A percentile compares a stretch with the other conserved stretches of the same genome.
Conservation (phyloP, 768 basidiomycete species). For the Lentinula aciculospora region DNA sequence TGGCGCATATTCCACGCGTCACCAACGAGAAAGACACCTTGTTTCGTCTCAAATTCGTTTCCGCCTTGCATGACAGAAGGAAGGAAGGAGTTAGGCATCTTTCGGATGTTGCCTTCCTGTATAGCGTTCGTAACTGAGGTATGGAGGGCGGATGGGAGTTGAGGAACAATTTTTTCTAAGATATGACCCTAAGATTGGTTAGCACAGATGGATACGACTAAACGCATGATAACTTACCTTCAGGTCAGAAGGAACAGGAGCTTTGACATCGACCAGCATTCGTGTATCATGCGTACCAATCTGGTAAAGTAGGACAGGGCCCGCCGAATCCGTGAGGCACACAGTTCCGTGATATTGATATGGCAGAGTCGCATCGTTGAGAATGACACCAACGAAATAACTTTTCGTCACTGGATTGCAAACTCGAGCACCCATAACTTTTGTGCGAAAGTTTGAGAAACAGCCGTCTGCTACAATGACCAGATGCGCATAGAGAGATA, state of each 20-base stretch:
- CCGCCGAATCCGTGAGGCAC: conserved; percentile 69
- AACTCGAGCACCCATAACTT: conserved; percentile 48
- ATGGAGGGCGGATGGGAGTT: conserved; percentile 73
- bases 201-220: not conserved
- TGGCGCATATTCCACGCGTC: conserved; percentile 99
- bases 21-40: conserved; percentile 68
- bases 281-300: conserved; percentile 86
- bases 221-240: conserved; percentile 40
- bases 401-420: conserved; percentile 56
- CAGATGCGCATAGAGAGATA: conserved; percentile 65
- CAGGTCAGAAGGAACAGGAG: conserved; percentile 76
- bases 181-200: conserved; percentile 52
- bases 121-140: conserved; percentile 60
- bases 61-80: conserved; percentile 63
- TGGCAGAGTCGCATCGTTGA: conserved; percentile 72
- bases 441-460: conserved; percentile 83
- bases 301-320: conserved; percentile 91
- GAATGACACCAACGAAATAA: conserved; percentile 81
- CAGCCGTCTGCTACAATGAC: conserved; percentile 93
- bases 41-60: not conserved
- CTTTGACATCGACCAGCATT: conserved; percentile 88
- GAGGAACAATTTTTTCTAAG: conserved; percentile 65
- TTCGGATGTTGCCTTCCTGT: conserved; percentile 74
- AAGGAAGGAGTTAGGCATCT: conserved; percentile 95
- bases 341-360: conserved; percentile 82